Evolutionary conservation across 495 filamentous ascomycete species (phyloP), one percentile per base, ranked within the genome.

Genomic region (Aspergillus affinis): DNA sequence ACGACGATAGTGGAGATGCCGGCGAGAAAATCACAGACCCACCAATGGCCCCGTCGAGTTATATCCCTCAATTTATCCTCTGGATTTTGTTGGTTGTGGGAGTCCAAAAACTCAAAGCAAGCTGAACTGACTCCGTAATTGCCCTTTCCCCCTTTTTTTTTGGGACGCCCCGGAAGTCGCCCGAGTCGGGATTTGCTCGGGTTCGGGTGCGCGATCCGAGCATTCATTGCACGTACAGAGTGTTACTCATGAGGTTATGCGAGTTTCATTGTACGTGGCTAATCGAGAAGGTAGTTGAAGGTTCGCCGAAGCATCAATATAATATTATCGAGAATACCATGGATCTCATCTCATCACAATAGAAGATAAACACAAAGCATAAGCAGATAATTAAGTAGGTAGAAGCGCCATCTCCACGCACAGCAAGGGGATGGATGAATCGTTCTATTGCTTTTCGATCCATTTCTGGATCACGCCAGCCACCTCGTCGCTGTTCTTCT

Each of bases 401-500:
- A 2, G 23, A 26, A 2, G 23, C 23, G 10, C 7, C 6, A 8
- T 4, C 30, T 8, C 6, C 30, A 32, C 30, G 7, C 1, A 32
- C 10, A 8, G 30, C 30, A 32, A 32, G 30, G n/a, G n/a, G n/a
- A n/a, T n/a, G n/a, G n/a, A n/a, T n/a, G n/a, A n/a, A n/a, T 17
- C 36, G 3, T 13, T 13, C 13, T 54, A 54, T 36, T 54, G 51
- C 13, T 21, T 30, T 54, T 67, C 62, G 57, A 82, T 76, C 78
- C 79, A 82, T 36, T 60, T 57, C 48, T 75, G 64, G 17, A 84
- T 51, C 23, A 70, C 55, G 9, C 54, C 65, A 2, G 81, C 82
- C 55, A 84, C 75, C 5, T 71, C 63, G 51, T 80, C 70, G 61
- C 77, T 86, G 55, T 87, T 88, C 74, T 78, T 83, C 72, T 87